Percentiles rank a stretch among this genome's conserved stretches.
Conservation (phyloP, 495 filamentous ascomycete genomes). For the Aspergillus saccharolyticus region DNA sequence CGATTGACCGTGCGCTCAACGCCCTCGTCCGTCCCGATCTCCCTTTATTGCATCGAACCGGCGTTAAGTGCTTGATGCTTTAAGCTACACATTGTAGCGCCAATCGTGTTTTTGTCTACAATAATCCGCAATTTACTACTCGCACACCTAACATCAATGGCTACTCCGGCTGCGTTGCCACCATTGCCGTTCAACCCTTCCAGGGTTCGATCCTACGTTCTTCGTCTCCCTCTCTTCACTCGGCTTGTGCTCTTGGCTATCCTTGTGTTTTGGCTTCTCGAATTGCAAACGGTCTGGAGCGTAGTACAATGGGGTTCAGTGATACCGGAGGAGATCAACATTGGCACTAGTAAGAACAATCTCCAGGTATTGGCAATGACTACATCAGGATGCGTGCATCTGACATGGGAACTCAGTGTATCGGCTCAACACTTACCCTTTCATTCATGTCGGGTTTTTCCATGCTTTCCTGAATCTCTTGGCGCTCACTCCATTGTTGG, state of each 20-base stretch:
- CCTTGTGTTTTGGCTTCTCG: conserved; percentile 59
- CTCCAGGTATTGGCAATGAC: neutral
- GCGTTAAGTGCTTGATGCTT: neutral
- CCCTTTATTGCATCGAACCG: neutral
- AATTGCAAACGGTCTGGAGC: conserved; percentile 61
- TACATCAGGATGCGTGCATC: neutral
- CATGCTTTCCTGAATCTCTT: conserved; percentile 76
- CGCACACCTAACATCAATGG: conserved; percentile 23
- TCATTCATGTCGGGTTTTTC: conserved; percentile 76
- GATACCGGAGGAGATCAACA: conserved; percentile 65
- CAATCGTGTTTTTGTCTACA: neutral
- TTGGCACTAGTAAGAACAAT: conserved; percentile 65
- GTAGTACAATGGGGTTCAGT: conserved; percentile 70
- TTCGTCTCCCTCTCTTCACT: conserved; percentile 84
- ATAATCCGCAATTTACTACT: neutral
- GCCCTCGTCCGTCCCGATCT: neutral
- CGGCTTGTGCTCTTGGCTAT: conserved; percentile 67
- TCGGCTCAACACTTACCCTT: conserved; percentile 84
- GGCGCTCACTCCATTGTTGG: conserved; percentile 75
- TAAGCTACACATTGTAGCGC: neutral
- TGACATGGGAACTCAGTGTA: conserved; percentile 58
- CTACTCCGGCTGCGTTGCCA: conserved; percentile 38
- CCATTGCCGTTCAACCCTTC: conserved; percentile 46
- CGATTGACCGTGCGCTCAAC: neutral
- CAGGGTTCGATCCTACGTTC: conserved; percentile 62